Base-by-base conservation (phyloP, 1,139 yeast genomes). In the Diutina ranongensis region DNA sequence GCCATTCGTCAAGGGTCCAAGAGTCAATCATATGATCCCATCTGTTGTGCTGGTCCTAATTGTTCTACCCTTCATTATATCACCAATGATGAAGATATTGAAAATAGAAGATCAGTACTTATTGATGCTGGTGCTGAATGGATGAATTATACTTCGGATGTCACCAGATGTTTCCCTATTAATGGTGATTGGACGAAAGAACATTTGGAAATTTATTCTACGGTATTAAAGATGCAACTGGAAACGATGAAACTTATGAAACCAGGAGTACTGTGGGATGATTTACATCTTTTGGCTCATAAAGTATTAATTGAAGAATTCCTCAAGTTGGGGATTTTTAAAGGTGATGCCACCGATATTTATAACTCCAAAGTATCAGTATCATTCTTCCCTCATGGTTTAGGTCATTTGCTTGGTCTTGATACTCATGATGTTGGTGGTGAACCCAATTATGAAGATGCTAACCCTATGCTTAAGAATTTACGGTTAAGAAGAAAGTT, bases 121-220 rank as follows among this genome's bases (percentile, higher is more conserved):
- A 81, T 92, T 49, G 98, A 92, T 64, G 97, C 97, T 4, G 98
- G 98, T 46, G 95, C 96, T 7, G 97, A 89, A 66, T 89, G 97
- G 96, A 76, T 78, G 51, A 78, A 87, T 58, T 92, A 92, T 62
- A 92, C 96, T 4, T 74, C 89, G 45, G 98, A 92, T 59, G 96
- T 92, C 45, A 92, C 98, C 18, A 76, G 98, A 60, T 84, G 94
- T 58, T 92, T 88, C 76, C 98, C 98, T 20, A 78, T 88, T 49
- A 74, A 71, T 52, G 98, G 98, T 8, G 80, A 81, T 50, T 92
- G 96, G 89, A 76, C 92, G 12, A 74, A 74, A 52, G 97, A 92
- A 58, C 94, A 89, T 54, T 74, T 85, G 55, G 84, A 76, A 47
- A 81, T 92, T 46, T 92, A 92, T 61, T 78, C 77, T 40, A 67